Conservation (phyloP, 768 basidiomycete genomes). For the Boletus edulis region DNA sequence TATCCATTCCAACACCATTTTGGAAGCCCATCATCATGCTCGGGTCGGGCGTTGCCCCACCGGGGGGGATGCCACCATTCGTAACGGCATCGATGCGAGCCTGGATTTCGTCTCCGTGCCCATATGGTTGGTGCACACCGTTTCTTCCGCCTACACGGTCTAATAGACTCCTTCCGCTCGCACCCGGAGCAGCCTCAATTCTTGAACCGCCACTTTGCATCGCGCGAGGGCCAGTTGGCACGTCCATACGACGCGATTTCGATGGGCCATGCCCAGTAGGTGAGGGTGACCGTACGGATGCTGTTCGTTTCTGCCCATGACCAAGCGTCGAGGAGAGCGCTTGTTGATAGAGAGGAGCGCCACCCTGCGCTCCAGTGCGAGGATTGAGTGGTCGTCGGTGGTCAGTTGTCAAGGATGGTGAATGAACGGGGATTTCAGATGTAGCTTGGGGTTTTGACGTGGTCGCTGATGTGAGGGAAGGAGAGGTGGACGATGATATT, state of each 20-base stretch:
- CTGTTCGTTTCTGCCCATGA: slow-evolving; percentile 58
- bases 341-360: slow-evolving; percentile 63
- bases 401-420: slow-evolving; percentile 16
- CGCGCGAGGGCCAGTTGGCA: slow-evolving; percentile 84
- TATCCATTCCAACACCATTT: slow-evolving; percentile 45
- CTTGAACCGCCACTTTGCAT: slow-evolving; percentile 46
- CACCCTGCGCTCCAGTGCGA: slow-evolving; percentile 36
- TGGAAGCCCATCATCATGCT: slow-evolving; percentile 44
- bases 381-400: slow-evolving; percentile 41
- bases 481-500: slow-evolving; percentile 28
- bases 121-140: slow-evolving; percentile 29
- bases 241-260: slow-evolving; percentile 70
- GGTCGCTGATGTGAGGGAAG: slow-evolving; percentile 21
- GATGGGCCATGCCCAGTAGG: slow-evolving; percentile 64
- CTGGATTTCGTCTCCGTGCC: slow-evolving; percentile 67
- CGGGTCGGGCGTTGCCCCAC: slow-evolving; percentile 23
- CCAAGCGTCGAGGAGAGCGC: slow-evolving; percentile 61
- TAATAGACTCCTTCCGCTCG: slow-evolving; percentile 60
- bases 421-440: slow-evolving; percentile 26
- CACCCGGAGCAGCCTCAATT: slow-evolving; percentile 13
- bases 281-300: slow-evolving; percentile 61
- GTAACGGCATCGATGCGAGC: slow-evolving; percentile 79
- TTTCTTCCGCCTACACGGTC: slow-evolving; percentile 74
- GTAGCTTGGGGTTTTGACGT: slow-evolving; percentile 28
- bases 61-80: slow-evolving; percentile 44